Conservation (phyloP, 345 rosid species). For the Rhodomyrtus tomentosa region DNA sequence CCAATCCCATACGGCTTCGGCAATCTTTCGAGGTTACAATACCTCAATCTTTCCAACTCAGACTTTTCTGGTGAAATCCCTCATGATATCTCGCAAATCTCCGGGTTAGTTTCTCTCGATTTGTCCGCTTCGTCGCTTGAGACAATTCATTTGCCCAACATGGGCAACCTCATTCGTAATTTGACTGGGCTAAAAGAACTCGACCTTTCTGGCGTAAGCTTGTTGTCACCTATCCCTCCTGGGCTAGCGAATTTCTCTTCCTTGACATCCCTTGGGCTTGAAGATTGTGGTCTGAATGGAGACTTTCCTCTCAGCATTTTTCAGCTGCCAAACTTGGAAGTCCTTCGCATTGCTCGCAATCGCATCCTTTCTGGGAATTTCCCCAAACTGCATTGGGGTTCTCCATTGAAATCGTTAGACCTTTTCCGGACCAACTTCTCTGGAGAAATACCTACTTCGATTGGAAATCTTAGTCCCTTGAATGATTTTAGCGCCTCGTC, state of each 20-base stretch:
- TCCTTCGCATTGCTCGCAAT: accelerated
- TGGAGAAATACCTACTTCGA: neutral
- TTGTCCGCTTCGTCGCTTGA: accelerated
- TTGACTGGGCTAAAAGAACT: neutral
- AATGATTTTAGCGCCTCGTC: accelerated
- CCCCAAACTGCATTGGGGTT: neutral
- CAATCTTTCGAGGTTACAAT: neutral
- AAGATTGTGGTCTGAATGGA: neutral
- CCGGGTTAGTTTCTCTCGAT: neutral
- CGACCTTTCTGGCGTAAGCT: neutral
- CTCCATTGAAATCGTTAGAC: neutral
- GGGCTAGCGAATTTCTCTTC: neutral
- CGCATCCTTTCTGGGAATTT: neutral
- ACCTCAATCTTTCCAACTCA: neutral
- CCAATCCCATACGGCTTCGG: neutral
- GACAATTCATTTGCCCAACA: neutral
- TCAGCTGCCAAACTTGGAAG: neutral
- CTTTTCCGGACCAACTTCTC: neutral
- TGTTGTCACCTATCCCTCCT: neutral
- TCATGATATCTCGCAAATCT: neutral
- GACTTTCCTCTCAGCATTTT: neutral
- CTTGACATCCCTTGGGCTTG: neutral
- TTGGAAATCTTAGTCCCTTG: neutral
- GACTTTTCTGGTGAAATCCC: neutral
- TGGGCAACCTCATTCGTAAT: neutral